Evolutionary conservation across 2,329 filamentous ascomycete genomes (phyloP).

Genomic region (Fusarium sp.): DNA sequence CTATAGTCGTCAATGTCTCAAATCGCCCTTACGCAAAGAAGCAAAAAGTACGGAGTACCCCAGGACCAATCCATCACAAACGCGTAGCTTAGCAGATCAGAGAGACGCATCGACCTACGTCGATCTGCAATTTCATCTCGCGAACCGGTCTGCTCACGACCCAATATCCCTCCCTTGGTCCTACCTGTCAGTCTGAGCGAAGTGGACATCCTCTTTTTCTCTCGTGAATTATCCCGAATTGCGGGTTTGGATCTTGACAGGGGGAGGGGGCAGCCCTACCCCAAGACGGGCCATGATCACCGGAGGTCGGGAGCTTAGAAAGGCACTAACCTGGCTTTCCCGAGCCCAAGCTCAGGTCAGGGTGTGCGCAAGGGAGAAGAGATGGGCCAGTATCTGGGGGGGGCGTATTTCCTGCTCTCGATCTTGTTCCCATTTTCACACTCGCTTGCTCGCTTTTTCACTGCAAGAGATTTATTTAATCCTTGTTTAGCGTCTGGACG

Average conservation of each 20-base stretch:
- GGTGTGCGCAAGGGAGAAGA: conserved; percentile 11
- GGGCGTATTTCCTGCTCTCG: not conserved
- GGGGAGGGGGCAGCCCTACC: conserved; percentile 16
- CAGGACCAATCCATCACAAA: not conserved
- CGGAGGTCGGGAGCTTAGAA: conserved; percentile 14
- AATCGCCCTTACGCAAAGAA: conserved; percentile 19
- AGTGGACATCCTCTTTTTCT: not conserved
- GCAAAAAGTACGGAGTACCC: not conserved
- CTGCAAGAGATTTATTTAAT: conserved; percentile 2
- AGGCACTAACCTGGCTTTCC: conserved; percentile 12
- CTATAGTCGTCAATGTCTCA: conserved; percentile 4
- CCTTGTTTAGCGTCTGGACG: conserved; percentile 4
- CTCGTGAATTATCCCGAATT: conserved; percentile 8
- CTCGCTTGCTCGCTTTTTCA: not conserved
- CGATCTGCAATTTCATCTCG: conserved; percentile 18
- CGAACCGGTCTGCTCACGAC: not conserved
- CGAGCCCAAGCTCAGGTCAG: conserved; percentile 10
- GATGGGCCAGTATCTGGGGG: not conserved
- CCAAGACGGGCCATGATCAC: conserved; percentile 21
- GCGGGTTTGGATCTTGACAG: conserved; percentile 23
- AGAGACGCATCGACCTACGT: not conserved
- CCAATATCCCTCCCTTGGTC: not conserved
- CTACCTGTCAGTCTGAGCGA: conserved; percentile 14
- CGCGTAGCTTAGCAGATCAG: not conserved
- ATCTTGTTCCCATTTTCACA: not conserved